phyloP scores from a whole-genome alignment of 257 asterid species.

The Verbena officinalis region DNA sequence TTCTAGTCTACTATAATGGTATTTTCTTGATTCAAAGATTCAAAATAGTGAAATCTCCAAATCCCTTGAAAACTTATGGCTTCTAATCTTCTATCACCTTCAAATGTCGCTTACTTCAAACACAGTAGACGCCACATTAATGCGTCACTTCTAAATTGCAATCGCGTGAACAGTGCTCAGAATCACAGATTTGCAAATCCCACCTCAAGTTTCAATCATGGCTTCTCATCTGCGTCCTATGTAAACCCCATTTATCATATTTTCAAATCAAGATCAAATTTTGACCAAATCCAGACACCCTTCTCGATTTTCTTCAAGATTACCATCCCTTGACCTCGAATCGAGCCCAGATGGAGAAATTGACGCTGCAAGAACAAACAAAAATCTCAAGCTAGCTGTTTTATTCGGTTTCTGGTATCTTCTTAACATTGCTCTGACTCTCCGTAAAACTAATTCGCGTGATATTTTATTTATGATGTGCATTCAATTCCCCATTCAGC shows the following conservation, averaged over 20 bases:
- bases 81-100: not conserved
- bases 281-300: not conserved
- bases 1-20: no score
- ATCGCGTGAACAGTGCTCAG: not conserved
- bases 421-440: not conserved
- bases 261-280: not conserved
- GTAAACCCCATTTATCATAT: not conserved
- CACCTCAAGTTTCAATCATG: not conserved
- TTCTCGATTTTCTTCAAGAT: not conserved
- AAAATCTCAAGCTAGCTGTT: not conserved
- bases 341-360: not conserved
- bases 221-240: slow-evolving; percentile 1
- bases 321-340: not conserved
- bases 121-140: not conserved
- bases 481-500: not conserved
- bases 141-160: not conserved
- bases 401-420: not conserved
- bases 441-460: not conserved
- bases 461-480: not conserved
- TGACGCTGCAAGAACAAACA: not conserved
- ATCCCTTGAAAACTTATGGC: not conserved
- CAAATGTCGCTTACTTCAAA: not conserved
- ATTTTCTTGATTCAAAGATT: no score
- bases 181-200: not conserved
- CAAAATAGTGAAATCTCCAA: not conserved